Percentiles rank a stretch among this genome's conserved stretches.
Conservation (phyloP, 2,329 filamentous ascomycete species). For the Lasiodiplodia theobromae region DNA sequence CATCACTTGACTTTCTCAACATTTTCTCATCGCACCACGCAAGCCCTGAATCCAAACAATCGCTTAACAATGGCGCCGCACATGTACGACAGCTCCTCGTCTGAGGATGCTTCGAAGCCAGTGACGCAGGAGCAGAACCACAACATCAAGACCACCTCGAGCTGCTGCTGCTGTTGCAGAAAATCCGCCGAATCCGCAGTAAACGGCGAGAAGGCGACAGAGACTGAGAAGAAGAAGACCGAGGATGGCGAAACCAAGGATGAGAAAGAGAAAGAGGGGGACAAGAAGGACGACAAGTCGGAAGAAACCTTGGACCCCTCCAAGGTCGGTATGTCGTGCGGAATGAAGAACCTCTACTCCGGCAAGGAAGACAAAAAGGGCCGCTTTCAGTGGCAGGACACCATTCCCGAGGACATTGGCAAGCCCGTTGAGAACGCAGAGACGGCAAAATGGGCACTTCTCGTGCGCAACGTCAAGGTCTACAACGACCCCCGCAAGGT, state of each 20-base stretch:
- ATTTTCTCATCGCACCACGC: background rate
- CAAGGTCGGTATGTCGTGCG: conserved; percentile 48
- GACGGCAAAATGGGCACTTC: conserved; percentile 64
- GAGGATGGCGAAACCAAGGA: conserved; percentile 13
- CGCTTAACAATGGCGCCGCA: conserved; percentile 9
- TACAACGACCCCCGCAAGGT: conserved; percentile 63
- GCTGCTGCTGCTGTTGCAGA: background rate
- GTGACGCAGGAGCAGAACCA: background rate
- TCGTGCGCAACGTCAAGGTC: conserved; percentile 60
- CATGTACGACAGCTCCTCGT: conserved; percentile 4
- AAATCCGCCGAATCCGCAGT: background rate
- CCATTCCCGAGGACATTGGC: conserved; percentile 50
- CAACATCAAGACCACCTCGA: background rate
- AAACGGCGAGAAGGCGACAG: background rate
- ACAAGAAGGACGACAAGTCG: conserved; percentile 10
- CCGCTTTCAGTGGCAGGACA: conserved; percentile 62
- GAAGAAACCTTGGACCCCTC: conserved; percentile 34
- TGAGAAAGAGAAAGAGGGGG: conserved; percentile 18
- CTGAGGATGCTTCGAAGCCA: background rate
- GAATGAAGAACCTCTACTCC: conserved; percentile 57
- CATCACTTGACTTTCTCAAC: background rate
- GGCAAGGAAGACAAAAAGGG: conserved; percentile 53
- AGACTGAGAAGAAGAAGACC: background rate
- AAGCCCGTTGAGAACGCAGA: conserved; percentile 66
- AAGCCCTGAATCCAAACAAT: background rate